A percentile compares a stretch with the other conserved stretches of the same genome.
phyloP scores from a whole-genome alignment of 2,329 filamentous ascomycete genomes.

The Elsinoe fawcettii region DNA sequence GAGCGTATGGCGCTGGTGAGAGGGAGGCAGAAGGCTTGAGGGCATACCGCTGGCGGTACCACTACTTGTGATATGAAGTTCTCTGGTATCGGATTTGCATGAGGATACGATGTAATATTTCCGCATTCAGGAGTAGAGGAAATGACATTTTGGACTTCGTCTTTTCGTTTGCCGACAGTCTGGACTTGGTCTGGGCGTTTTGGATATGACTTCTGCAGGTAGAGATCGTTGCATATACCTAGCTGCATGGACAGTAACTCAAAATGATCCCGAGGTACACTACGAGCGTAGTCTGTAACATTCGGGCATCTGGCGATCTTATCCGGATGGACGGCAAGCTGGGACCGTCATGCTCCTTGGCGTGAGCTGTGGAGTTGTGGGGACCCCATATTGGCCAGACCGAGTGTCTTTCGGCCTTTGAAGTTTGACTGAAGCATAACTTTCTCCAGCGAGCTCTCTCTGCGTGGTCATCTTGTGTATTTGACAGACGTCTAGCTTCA shows the following conservation, averaged over 20 bases:
- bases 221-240: not conserved
- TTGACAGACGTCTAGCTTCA: not conserved
- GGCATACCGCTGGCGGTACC: not conserved
- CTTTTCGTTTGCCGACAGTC: too few relatives aligned
- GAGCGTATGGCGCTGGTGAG: slow-evolving; percentile 16
- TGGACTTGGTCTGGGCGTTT: too few relatives aligned
- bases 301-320: too few relatives aligned
- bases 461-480: not conserved
- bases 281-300: not conserved
- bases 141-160: not conserved
- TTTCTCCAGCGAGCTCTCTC: too few relatives aligned
- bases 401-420: too few relatives aligned
- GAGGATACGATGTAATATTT: not conserved
- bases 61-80: not conserved
- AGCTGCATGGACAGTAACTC: not conserved
- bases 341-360: not conserved
- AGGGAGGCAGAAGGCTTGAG: slow-evolving; percentile 12
- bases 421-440: too few relatives aligned
- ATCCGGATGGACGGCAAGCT: not conserved
- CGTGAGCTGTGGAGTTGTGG: not conserved
- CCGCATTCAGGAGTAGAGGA: not conserved
- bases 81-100: not conserved
- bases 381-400: not conserved
- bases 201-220: too few relatives aligned
- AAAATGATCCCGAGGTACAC: not conserved